Evolutionary conservation across 129 eudicot genomes (phyloP), one percentile per base, ranked within the genome.

Genomic region (Tagetes patula): DNA sequence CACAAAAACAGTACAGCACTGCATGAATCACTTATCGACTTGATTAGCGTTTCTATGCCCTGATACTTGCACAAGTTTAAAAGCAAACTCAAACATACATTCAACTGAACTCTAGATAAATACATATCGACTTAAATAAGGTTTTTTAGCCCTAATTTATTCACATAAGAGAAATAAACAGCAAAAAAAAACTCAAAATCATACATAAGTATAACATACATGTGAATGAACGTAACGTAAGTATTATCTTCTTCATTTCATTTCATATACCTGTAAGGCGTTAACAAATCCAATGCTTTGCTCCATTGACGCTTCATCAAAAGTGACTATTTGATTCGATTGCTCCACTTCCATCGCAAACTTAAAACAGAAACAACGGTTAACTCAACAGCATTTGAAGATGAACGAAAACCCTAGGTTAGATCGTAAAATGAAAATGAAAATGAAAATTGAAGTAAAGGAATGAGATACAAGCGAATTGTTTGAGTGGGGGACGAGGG

Each of bases 251-350:
- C n/a, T n/a, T n/a, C n/a, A n/a, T n/a, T n/a, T n/a, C n/a, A n/a
- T n/a, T n/a, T n/a, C n/a, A n/a, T n/a, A 20, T 32, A 93, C 98
- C 98, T 93, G 98, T 67, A 93, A 69, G 10, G 98, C 98, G 52
- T 87, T 90, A 69, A 93, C 93, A 71, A 93, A 90, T 62, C 92
- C 87, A 82, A 85, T 90, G 59, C 92, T 87, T 8, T 83, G 94
- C 83, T 93, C 96, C 92, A 93, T 81, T 10, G 96, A 82, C 46
- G 75, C 84, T 41, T 93, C 96, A 9, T 90, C 98, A 72, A 84
- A 87, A 38, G 96, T 87, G 84, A 75, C 83, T 4, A 80, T 48
- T 56, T 70, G 79, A 45, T 79, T 77, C 13, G 65, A 32, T 64
- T 77, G 82, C 48, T 77, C 93, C 71, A 81, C 65, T 59, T 81